Conservation (phyloP, 1,284 basidiomycete species). For the Pascua sp. region DNA sequence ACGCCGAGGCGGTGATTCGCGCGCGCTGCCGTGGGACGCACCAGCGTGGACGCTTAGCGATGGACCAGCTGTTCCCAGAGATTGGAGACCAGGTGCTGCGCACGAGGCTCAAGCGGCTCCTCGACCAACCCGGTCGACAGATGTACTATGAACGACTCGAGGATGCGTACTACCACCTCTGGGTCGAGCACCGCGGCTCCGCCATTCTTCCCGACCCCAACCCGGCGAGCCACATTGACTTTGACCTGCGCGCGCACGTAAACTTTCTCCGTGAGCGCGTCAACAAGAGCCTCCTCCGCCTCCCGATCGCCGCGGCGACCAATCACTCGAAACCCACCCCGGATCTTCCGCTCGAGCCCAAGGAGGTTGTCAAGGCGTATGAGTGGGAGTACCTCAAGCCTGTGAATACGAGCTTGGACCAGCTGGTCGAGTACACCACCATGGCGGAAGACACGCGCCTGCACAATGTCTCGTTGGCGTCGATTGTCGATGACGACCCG, state of each 20-base stretch:
- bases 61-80: constrained; percentile 68
- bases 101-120: constrained; percentile 52
- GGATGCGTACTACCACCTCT: constrained; percentile 73
- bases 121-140: constrained; percentile 63
- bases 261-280: constrained; percentile 73
- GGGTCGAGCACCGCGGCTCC: constrained; percentile 66
- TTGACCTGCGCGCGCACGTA: constrained; percentile 71
- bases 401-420: constrained; percentile 61
- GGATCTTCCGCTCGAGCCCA: constrained; percentile 26
- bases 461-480: constrained; percentile 58
- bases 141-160: constrained; percentile 74
- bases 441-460: constrained; percentile 64
- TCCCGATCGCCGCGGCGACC: constrained; percentile 17
- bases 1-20: constrained; percentile 74
- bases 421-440: constrained; percentile 8
- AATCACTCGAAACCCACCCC: constrained; percentile 10
- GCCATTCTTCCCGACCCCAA: constrained; percentile 67
- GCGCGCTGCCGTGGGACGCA: constrained; percentile 54
- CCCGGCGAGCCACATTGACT: constrained; percentile 63
- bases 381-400: constrained; percentile 51
- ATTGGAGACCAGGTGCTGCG: constrained; percentile 26
- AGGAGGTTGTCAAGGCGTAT: constrained; percentile 61
- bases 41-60: constrained; percentile 54
- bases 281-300: constrained; percentile 72
- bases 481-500: constrained; percentile 52